Evolutionary conservation across 2,329 filamentous ascomycete genomes (phyloP).

Genomic region (Cordyceps pruinosa): DNA sequence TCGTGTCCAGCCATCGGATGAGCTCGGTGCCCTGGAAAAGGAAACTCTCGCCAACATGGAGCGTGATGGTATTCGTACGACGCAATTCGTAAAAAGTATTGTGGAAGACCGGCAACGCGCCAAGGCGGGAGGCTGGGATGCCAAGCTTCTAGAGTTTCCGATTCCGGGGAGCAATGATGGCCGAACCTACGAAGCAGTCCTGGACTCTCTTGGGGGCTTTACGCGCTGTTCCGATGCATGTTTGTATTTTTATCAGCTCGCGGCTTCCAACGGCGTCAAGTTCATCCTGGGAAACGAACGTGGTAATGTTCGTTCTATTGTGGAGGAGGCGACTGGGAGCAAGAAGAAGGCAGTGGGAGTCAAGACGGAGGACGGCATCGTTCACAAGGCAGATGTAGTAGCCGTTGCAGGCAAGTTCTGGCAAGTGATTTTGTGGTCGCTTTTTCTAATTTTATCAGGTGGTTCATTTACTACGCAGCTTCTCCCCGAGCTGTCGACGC

Average conservation of each 20-base stretch:
- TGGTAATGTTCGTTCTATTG: slow-evolving; percentile 20
- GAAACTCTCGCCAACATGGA: slow-evolving; percentile 21
- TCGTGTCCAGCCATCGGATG: slow-evolving; percentile 19
- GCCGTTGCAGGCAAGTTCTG: slow-evolving; percentile 20
- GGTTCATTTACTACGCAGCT: slow-evolving; percentile 27
- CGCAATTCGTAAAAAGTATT: slow-evolving; percentile 20
- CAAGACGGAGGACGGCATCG: slow-evolving; percentile 17
- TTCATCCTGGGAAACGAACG: slow-evolving; percentile 21
- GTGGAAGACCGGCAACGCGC: slow-evolving; percentile 16
- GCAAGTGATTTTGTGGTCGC: background rate
- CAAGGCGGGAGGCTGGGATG: slow-evolving; percentile 16
- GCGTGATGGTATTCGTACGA: slow-evolving; percentile 18
- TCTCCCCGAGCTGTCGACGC: slow-evolving; percentile 22
- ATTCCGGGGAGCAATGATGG: slow-evolving; percentile 15
- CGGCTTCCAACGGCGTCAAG: slow-evolving; percentile 19
- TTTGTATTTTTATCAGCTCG: slow-evolving; percentile 16
- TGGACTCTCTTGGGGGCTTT: slow-evolving; percentile 20
- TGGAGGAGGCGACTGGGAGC: slow-evolving; percentile 13
- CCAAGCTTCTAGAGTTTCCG: slow-evolving; percentile 19
- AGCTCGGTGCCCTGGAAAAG: slow-evolving; percentile 18
- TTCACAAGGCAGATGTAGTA: slow-evolving; percentile 18
- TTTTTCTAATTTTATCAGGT: slow-evolving; percentile 15
- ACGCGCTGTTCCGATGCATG: slow-evolving; percentile 19
- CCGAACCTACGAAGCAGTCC: slow-evolving; percentile 18
- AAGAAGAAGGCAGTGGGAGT: slow-evolving; percentile 16